Evolutionary conservation across 2,329 filamentous ascomycete species (phyloP).

Genomic region (Fusarium buxicola): DNA sequence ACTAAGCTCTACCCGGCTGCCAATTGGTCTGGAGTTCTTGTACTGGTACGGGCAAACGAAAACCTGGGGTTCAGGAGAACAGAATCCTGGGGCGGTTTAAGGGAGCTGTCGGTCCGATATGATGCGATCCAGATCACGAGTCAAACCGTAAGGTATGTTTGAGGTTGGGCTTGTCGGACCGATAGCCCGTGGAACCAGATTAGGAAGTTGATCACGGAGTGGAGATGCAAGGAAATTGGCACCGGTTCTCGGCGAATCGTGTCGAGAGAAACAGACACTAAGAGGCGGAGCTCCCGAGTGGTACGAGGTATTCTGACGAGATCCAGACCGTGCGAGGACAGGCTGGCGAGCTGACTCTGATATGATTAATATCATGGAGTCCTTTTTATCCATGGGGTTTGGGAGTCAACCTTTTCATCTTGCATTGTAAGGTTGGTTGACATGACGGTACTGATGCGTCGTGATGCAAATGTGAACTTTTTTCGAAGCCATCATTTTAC

Average conservation of each 20-base stretch:
- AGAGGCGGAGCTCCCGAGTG: neutral
- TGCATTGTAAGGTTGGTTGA: too few species aligned
- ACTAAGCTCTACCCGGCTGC: neutral
- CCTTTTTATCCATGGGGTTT: neutral
- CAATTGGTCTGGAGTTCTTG: constrained; percentile 17
- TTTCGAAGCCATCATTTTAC: too few species aligned
- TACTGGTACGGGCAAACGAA: constrained; percentile 16
- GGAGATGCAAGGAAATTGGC: neutral
- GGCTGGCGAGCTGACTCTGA: neutral
- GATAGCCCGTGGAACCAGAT: neutral
- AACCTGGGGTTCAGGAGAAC: constrained; percentile 35
- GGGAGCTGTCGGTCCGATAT: constrained; percentile 27
- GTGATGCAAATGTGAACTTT: too few species aligned
- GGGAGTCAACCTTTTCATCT: neutral
- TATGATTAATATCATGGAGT: neutral
- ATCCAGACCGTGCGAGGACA: neutral
- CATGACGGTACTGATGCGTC: too few species aligned
- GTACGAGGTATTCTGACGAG: neutral
- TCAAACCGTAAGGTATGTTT: too few species aligned
- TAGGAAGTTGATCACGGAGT: constrained; percentile 1
- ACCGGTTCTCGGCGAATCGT: neutral
- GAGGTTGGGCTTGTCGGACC: neutral
- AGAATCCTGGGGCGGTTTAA: constrained; percentile 23
- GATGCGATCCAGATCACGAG: too few species aligned
- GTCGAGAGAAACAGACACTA: neutral